Conservation (phyloP, 139 green algal species). For the Parachlorella kessleri region DNA sequence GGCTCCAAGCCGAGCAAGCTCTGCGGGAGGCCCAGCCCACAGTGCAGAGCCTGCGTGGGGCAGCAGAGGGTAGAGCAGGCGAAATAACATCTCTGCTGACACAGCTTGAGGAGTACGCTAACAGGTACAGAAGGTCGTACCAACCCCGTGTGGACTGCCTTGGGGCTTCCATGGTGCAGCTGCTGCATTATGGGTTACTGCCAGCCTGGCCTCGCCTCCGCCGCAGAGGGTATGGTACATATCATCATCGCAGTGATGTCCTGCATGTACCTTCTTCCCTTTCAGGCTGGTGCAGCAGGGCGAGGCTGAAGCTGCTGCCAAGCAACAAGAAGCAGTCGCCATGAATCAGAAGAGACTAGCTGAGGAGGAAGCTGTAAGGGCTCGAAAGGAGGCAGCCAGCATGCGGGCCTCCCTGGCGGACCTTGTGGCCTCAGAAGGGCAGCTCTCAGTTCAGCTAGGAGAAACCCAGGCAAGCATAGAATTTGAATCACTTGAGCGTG, state of each 20-base stretch:
- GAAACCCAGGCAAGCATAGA: not conserved
- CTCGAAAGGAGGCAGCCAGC: slow-evolving; percentile 3
- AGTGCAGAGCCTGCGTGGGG: not conserved
- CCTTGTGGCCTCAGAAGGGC: not conserved
- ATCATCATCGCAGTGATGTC: too few relatives aligned
- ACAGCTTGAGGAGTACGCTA: slow-evolving; percentile 10
- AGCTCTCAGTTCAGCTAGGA: not conserved
- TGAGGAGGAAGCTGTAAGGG: not conserved
- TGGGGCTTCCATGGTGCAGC: not conserved
- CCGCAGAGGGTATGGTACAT: too few relatives aligned
- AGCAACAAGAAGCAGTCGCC: not conserved
- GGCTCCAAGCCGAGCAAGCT: not conserved
- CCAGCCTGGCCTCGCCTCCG: too few relatives aligned
- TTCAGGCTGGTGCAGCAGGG: not conserved
- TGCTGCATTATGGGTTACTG: too few relatives aligned
- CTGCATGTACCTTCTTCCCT: too few relatives aligned
- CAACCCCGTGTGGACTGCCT: too few relatives aligned
- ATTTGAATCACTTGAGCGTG: not conserved
- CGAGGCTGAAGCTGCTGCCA: not conserved
- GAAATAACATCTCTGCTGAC: not conserved
- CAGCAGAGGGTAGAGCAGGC: not conserved
- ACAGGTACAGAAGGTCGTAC: too few relatives aligned
- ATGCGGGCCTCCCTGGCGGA: slow-evolving; percentile 9
- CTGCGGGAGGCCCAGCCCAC: slow-evolving; percentile 11
- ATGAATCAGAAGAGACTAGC: not conserved